Base-by-base conservation (phyloP, 2,329 filamentous ascomycete species). In the Zasmidium angulare region DNA sequence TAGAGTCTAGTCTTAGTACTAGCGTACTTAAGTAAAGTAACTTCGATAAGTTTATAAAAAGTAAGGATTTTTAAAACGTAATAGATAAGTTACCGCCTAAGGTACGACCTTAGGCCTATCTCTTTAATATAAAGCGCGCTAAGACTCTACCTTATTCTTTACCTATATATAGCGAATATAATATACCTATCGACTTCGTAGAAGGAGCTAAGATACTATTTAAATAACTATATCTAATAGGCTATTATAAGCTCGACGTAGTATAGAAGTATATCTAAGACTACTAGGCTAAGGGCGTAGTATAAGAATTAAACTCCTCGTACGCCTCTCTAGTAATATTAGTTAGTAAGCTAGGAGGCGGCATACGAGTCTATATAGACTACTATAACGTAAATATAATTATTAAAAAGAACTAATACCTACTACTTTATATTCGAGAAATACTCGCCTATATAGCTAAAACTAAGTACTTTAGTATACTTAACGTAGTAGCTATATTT, bases 401-500 rank as follows among this genome's bases (percentile, higher is more conserved):
- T 3, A 59, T 23, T 2, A 31, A 46, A 20, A 59, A 59, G 52
- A 51, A 50, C 19, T 2, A 46, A 9, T 59, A 59, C 6, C 47
- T 46, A 2, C 49, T 59, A 2, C 56, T 31, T 0, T 24, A 50
- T 2, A 55, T 59, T 17, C 23, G 46, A 7, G 51, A 59, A 17
- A 55, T 31, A 2, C 51, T 55, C 10, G 40, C 46, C 11, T 21
- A 36, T 1, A 24, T 59, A 47, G 21, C n/a, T 24, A 19, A 17
- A 3, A 24, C 43, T 22, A 55, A 55, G 11, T 50, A 47, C 12
- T 55, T 51, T 50, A 59, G 20, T 3, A 55, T 55, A n/a, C 31
- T 59, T 0, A 24, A 59, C 17, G 17, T 59, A 24, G 46, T 55
- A 9, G 17, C 22, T 1, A n/a, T 23, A 0, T 59, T 59, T 47